Conservation (phyloP, 495 filamentous ascomycete genomes). For the Tuber magnatum region DNA sequence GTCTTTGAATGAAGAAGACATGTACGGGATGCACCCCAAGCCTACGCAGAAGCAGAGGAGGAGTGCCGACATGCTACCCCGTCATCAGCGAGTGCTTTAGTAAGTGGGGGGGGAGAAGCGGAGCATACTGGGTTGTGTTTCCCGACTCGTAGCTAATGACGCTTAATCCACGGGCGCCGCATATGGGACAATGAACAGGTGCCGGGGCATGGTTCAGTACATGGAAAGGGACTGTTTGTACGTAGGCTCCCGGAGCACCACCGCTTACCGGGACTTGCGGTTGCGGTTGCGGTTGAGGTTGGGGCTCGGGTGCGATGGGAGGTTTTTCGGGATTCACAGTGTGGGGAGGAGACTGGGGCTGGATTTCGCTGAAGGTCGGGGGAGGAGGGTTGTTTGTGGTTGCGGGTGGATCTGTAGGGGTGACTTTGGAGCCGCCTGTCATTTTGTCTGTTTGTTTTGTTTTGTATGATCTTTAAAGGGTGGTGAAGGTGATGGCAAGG, state of each 20-base stretch:
- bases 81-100: neutral
- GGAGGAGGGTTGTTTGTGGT: neutral
- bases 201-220: neutral
- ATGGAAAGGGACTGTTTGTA: neutral
- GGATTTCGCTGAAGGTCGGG: neutral
- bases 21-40: conserved; percentile 26
- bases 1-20: conserved; percentile 20
- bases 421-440: neutral
- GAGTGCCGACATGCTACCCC: conserved; percentile 15
- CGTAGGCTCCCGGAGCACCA: neutral
- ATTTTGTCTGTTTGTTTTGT: neutral
- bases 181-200: conserved; percentile 28
- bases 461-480: neutral
- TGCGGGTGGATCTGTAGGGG: neutral
- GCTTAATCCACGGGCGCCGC: conserved; percentile 15
- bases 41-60: conserved; percentile 11
- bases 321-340: neutral
- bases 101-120: too few species aligned
- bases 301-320: neutral
- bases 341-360: neutral
- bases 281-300: neutral
- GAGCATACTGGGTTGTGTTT: conserved; percentile 27
- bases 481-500: neutral
- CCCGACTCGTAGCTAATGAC: neutral
- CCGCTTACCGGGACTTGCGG: neutral